Base-by-base conservation (phyloP, 2,329 filamentous ascomycete genomes). In the Alternaria angustiovoidea region DNA sequence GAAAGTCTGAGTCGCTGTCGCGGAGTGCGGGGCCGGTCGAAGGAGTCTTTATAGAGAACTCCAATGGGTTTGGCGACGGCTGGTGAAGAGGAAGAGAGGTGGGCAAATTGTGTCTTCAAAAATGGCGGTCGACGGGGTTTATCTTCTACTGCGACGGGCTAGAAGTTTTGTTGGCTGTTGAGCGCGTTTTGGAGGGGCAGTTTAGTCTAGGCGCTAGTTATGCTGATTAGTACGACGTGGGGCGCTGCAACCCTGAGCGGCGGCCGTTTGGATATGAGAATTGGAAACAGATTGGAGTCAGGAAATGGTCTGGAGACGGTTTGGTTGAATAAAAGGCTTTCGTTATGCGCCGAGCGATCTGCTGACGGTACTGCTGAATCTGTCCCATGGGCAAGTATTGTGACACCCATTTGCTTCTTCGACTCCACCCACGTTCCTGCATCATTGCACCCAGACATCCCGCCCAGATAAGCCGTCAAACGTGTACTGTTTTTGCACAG, bases 381-480 rank as follows among this genome's bases (percentile, higher is more conserved):
- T 41, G 38, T 47, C 61, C 66, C 46, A 38, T 51, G 47, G 53
- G 28, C 20, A 11, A 57, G 43, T 49, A 53, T 55, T 52, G 55
- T 65, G 59, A 61, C 66, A 49, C 54, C 42, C 54, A 57, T 65
- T 49, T 68, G 65, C 71, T 64, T 69, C 64, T 67, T 57, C 57
- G 59, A 48, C 63, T 63, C 62, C 63, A 64, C 71, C 70, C 69
- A 70, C 67, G 68, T 64, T 65, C 59, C 54, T 46, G 59, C 65
- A 59, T 62, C 68, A 66, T 63, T 59, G 64, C 60, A 44, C 57
- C 65, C 54, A 60, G 62, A 53, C 68, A 69, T 64, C 53, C 62
- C 64, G 62, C 70, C 57, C 66, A 63, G 72, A 73, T 72, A 74
- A 72, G 71, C 63, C 66, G 65, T 53, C 64, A 60, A 56, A 59